phyloP scores from a whole-genome alignment of 2,329 filamentous ascomycete species.

The Nectriaceae sp. region DNA sequence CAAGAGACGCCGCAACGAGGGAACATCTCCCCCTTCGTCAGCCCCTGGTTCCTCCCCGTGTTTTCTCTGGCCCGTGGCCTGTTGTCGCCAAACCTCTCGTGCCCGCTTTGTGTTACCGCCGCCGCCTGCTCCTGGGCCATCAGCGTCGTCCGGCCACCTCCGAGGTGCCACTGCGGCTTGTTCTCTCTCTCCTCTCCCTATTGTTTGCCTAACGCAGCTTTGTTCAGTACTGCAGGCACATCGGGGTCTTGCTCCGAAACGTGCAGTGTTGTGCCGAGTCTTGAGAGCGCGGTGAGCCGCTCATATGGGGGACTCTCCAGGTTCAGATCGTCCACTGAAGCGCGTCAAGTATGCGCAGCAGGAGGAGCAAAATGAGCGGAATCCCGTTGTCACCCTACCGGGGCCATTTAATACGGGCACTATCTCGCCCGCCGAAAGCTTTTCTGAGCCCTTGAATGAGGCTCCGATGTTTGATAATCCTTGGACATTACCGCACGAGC shows the following conservation, averaged over 20 bases:
- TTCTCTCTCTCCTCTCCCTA: slow-evolving; percentile 6
- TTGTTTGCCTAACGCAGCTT: slow-evolving; percentile 17
- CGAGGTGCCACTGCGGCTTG: slow-evolving; percentile 16
- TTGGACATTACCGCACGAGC: slow-evolving; percentile 16
- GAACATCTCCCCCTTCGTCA: slow-evolving; percentile 12
- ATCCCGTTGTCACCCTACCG: slow-evolving; percentile 15
- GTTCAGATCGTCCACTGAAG: slow-evolving; percentile 29
- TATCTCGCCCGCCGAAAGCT: slow-evolving; percentile 11
- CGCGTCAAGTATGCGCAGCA: slow-evolving; percentile 27
- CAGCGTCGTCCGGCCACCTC: slow-evolving; percentile 19
- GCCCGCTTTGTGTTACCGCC: slow-evolving; percentile 18
- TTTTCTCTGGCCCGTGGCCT: slow-evolving; percentile 12
- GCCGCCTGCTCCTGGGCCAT: not conserved
- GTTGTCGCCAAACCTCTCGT: slow-evolving; percentile 16
- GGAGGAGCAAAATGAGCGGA: slow-evolving; percentile 7
- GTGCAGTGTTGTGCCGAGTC: slow-evolving; percentile 12
- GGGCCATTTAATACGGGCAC: slow-evolving; percentile 14
- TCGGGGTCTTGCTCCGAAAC: slow-evolving; percentile 17
- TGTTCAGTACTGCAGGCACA: slow-evolving; percentile 14
- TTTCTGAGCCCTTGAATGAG: slow-evolving; percentile 16
- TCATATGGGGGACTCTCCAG: slow-evolving; percentile 28
- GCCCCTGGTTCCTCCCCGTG: slow-evolving; percentile 15
- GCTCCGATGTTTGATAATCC: slow-evolving; percentile 19
- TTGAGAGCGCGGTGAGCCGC: slow-evolving; percentile 10
- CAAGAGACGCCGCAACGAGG: slow-evolving; percentile 16